Evolutionary conservation across 2,329 filamentous ascomycete genomes (phyloP).

Genomic region (Claviceps sp.): DNA sequence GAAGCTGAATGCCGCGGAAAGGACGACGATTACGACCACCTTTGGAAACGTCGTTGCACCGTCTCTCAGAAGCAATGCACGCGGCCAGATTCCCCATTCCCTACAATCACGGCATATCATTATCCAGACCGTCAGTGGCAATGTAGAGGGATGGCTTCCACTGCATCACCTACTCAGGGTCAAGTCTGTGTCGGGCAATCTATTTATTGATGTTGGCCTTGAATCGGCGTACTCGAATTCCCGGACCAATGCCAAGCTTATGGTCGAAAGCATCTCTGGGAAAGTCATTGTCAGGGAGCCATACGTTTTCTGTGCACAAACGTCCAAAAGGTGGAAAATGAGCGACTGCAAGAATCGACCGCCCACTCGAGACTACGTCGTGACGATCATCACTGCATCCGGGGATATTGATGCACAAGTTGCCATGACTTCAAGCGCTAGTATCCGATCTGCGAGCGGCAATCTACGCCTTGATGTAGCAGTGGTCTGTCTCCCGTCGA

Average conservation of each 20-base stretch:
- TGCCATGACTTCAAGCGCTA: constrained; percentile 24
- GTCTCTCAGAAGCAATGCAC: constrained; percentile 3
- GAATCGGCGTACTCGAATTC: background rate
- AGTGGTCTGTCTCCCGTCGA: constrained; percentile 29
- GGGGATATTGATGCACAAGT: constrained; percentile 17
- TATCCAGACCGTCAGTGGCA: constrained; percentile 28
- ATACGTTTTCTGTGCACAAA: background rate
- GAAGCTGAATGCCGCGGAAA: constrained; percentile 18
- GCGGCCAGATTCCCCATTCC: constrained; percentile 20
- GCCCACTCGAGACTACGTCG: background rate
- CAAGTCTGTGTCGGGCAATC: constrained; percentile 28
- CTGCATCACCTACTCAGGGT: constrained; percentile 34
- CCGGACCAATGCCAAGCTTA: background rate
- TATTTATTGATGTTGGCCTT: constrained; percentile 11
- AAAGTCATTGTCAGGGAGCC: background rate
- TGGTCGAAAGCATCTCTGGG: background rate
- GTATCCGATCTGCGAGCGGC: constrained; percentile 28
- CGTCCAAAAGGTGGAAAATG: background rate
- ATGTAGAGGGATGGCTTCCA: constrained; percentile 35
- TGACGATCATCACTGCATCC: background rate
- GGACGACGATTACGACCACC: constrained; percentile 21
- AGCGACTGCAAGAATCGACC: background rate
- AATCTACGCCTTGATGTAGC: constrained; percentile 19
- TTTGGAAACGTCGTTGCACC: constrained; percentile 22
- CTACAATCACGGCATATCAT: constrained; percentile 29